These are phyloP conservation scores for Metschnikowia sp. DNA, from an alignment of 805 yeast species.

Conservation along the genomic window DNA sequence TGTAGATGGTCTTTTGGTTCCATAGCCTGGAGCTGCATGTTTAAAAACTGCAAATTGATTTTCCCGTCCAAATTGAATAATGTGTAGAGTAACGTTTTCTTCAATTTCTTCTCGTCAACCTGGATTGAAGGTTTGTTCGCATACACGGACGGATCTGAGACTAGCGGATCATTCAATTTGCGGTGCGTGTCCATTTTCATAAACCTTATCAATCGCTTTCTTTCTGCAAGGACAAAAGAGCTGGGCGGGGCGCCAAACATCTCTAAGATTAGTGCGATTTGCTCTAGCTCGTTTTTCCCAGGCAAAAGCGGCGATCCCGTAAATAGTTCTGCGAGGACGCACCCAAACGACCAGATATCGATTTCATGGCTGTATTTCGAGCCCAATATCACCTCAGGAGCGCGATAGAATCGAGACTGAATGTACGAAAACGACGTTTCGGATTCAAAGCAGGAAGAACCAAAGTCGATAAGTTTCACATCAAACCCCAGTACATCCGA, in stretches of 20 bases:
- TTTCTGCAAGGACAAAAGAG: conserved; percentile 34
- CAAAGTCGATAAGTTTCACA: conserved; percentile 78
- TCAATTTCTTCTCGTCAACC: conserved; percentile 30
- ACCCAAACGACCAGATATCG: conserved; percentile 92
- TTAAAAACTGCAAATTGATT: conserved; percentile 32
- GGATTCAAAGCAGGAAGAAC: conserved; percentile 52
- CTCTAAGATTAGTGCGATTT: conserved; percentile 41
- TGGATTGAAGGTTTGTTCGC: conserved; percentile 4
- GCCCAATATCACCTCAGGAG: conserved; percentile 75
- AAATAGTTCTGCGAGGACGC: conserved; percentile 46
- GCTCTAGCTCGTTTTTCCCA: conserved; percentile 44
- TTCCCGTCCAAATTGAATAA: conserved; percentile 39
- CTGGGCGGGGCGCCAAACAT: conserved; percentile 47
- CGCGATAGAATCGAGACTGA: conserved; percentile 69
- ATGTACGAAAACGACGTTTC: conserved; percentile 49
- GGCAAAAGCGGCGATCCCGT: conserved; percentile 18
- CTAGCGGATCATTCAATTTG: conserved; percentile 12
- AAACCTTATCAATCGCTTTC: conserved; percentile 33
- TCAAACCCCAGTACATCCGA: conserved; percentile 38
- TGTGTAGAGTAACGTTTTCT: conserved; percentile 34
- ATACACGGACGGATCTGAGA: conserved; percentile 8
- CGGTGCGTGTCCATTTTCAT: conserved; percentile 14
- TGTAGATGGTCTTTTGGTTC: background rate
- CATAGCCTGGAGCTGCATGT: conserved; percentile 21
- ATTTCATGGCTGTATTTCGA: conserved; percentile 53